Evolutionary conservation across 106 monocot species (phyloP).

Genomic region (Dactylorhiza incarnata): DNA sequence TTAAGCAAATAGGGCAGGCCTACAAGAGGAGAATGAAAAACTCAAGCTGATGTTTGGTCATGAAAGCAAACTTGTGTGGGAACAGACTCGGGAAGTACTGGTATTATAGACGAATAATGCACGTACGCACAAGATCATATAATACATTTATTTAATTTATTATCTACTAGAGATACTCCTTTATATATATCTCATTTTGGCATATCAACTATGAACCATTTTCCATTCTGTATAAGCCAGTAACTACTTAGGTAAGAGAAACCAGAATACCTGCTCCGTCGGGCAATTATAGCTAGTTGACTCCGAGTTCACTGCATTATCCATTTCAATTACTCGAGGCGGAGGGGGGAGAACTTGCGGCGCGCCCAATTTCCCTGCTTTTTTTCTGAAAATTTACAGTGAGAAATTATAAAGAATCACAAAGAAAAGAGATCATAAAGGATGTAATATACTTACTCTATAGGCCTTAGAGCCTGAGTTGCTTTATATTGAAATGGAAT

Average conservation of each 20-base stretch:
- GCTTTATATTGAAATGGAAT: constrained; percentile 87
- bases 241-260: neutral
- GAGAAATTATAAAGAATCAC: neutral
- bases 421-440: neutral
- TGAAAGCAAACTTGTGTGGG: neutral
- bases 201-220: no score
- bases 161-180: neutral
- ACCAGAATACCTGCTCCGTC: constrained; percentile 46
- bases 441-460: constrained; percentile 27
- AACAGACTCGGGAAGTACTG: neutral
- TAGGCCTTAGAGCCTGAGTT: constrained; percentile 44
- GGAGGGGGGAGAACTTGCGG: constrained; percentile 60
- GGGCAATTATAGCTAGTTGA: constrained; percentile 25
- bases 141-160: neutral
- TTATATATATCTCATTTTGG: no score
- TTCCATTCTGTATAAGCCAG: no score
- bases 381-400: constrained; percentile 26
- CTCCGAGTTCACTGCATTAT: constrained; percentile 35
- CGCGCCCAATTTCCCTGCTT: constrained; percentile 9
- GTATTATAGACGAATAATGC: no score
- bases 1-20: constrained; percentile 87
- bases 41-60: neutral
- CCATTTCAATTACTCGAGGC: constrained; percentile 51
- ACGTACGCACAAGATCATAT: neutral
- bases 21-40: constrained; percentile 18